These are phyloP conservation scores for Suillus brevipes DNA, from an alignment of 768 basidiomycete species.

Conservation along the genomic window DNA sequence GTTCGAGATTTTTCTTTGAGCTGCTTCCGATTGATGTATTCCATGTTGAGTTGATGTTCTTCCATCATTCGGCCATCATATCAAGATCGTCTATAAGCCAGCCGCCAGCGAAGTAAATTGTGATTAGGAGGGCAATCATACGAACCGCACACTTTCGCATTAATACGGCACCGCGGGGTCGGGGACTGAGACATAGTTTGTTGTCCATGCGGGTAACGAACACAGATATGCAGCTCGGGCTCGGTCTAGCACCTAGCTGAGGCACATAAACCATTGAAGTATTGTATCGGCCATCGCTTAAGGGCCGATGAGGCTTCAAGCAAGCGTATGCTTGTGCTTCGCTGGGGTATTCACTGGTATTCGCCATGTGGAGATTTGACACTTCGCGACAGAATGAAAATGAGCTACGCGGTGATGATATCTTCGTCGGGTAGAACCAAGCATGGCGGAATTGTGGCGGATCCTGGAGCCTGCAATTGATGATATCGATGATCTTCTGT, in stretches of 20 bases:
- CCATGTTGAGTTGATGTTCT: not conserved
- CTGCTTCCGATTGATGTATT: not conserved
- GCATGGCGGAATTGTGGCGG: not conserved
- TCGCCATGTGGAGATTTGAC: slow-evolving; percentile 1
- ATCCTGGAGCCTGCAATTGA: not conserved
- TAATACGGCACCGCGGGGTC: slow-evolving; percentile 5
- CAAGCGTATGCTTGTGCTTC: not conserved
- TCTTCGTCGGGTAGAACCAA: not conserved
- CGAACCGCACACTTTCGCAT: not conserved
- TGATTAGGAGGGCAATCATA: not conserved
- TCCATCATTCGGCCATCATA: not conserved
- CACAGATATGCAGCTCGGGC: slow-evolving; percentile 1
- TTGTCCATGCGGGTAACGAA: not conserved
- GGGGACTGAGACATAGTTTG: not conserved
- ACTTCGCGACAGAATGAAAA: not conserved
- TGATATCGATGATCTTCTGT: not conserved
- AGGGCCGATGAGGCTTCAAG: not conserved
- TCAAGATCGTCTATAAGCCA: not conserved
- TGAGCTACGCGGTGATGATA: not conserved
- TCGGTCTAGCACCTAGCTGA: not conserved
- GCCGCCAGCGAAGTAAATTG: not conserved
- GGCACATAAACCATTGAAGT: not conserved
- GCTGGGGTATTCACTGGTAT: not conserved
- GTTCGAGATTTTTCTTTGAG: not conserved
- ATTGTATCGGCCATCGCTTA: not conserved